Evolutionary conservation across 345 rosid genomes (phyloP).

Genomic region (Eucalyptus paniculata): DNA sequence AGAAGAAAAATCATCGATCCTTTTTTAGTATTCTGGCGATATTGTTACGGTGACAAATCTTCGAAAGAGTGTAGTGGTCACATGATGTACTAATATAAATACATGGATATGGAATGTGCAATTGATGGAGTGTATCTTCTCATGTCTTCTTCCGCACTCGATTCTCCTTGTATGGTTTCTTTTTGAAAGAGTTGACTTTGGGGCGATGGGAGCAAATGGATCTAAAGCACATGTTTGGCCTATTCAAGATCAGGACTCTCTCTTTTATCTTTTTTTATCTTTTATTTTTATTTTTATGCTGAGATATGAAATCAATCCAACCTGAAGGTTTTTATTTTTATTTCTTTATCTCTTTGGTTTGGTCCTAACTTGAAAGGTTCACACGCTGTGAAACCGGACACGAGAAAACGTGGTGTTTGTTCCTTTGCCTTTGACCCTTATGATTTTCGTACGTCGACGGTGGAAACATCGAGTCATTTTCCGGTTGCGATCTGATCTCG

Average conservation of each 20-base stretch:
- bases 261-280: neutral
- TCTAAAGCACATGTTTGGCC: neutral
- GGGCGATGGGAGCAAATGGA: neutral
- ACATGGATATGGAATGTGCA: neutral
- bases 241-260: neutral
- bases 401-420: neutral
- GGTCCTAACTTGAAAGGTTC: neutral
- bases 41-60: neutral
- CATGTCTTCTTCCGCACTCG: neutral
- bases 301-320: neutral
- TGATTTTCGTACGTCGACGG: neutral
- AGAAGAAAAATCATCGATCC: neutral
- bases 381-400: neutral
- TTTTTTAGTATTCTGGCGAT: neutral
- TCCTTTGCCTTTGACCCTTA: neutral
- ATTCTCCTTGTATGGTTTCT: neutral
- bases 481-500: neutral
- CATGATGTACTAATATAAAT: neutral
- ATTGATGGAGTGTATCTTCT: neutral
- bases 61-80: neutral
- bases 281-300: neutral
- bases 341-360: too few species aligned
- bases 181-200: neutral
- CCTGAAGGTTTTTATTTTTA: neutral
- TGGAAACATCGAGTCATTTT: neutral